Percentiles rank a stretch among this genome's conserved stretches.
Evolutionary conservation across 352 stramenopile species (phyloP).

Genomic region (Phytophthora pistaciae): DNA sequence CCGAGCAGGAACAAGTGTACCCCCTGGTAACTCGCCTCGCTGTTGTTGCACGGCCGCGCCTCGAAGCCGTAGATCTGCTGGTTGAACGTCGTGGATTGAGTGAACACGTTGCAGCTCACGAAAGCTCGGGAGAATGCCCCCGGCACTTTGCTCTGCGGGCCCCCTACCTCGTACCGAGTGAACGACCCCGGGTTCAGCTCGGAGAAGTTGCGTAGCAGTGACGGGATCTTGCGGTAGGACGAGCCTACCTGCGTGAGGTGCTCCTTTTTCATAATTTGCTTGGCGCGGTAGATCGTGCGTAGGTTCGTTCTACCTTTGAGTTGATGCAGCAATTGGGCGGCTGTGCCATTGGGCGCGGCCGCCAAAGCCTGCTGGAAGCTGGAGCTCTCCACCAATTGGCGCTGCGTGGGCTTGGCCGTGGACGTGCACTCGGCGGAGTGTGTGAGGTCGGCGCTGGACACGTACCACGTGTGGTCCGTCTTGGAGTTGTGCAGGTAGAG

Average conservation of each 20-base stretch:
- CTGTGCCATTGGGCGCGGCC: slow-evolving; percentile 39
- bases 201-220: slow-evolving; percentile 45
- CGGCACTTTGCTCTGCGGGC: slow-evolving; percentile 20
- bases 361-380: slow-evolving; percentile 52
- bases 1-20: slow-evolving; percentile 59
- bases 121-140: slow-evolving; percentile 57
- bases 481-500: slow-evolving; percentile 70
- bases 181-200: slow-evolving; percentile 50
- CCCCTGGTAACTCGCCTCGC: slow-evolving; percentile 46
- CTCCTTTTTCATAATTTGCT: slow-evolving; percentile 50
- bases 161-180: slow-evolving; percentile 34
- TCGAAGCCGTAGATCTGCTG: slow-evolving; percentile 69
- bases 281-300: slow-evolving; percentile 68
- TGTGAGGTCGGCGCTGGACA: slow-evolving; percentile 56
- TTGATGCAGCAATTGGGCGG: slow-evolving; percentile 42
- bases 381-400: slow-evolving; percentile 59
- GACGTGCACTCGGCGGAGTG: slow-evolving; percentile 59
- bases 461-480: slow-evolving; percentile 65
- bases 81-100: slow-evolving; percentile 44
- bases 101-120: slow-evolving; percentile 58
- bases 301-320: slow-evolving; percentile 52
- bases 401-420: slow-evolving; percentile 58
- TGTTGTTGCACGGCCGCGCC: slow-evolving; percentile 38
- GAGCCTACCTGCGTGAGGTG: slow-evolving; percentile 41
- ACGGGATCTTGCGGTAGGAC: slow-evolving; percentile 55